phyloP scores from a whole-genome alignment of 2,329 filamentous ascomycete genomes.

The Aureobasidium subglaciale region DNA sequence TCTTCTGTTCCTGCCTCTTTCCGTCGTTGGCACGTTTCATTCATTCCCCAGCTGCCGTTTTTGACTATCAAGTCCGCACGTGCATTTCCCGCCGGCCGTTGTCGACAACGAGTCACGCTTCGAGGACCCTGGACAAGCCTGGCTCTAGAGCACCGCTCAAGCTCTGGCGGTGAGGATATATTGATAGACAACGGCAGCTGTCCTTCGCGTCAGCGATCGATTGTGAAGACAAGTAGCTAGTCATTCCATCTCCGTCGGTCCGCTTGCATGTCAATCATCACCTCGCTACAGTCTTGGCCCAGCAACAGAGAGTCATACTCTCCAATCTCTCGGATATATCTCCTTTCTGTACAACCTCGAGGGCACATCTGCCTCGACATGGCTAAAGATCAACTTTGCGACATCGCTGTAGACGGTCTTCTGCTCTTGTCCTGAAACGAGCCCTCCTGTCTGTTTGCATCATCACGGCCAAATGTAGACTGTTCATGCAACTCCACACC shows the following conservation, averaged over 20 bases:
- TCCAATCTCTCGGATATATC: not conserved
- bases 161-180: conserved; percentile 8
- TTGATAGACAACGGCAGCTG: not conserved
- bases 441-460: not conserved
- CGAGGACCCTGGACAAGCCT: not conserved
- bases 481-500: conserved; percentile 8
- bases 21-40: conserved; percentile 4
- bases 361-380: not conserved
- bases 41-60: conserved; percentile 12
- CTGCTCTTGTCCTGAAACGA: not conserved
- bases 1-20: conserved; percentile 6
- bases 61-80: not conserved
- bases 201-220: conserved; percentile 7
- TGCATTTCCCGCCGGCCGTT: not conserved
- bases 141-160: not conserved
- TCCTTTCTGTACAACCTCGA: not conserved
- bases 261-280: conserved; percentile 10
- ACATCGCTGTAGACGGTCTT: not conserved
- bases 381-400: not conserved
- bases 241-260: not conserved
- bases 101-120: not conserved
- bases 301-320: not conserved
- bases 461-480: not conserved
- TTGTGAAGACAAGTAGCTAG: conserved; percentile 7
- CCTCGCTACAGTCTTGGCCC: conserved; percentile 1